phyloP scores from a whole-genome alignment of 306 rosid species.

The Chamaecrista fasciculata region DNA sequence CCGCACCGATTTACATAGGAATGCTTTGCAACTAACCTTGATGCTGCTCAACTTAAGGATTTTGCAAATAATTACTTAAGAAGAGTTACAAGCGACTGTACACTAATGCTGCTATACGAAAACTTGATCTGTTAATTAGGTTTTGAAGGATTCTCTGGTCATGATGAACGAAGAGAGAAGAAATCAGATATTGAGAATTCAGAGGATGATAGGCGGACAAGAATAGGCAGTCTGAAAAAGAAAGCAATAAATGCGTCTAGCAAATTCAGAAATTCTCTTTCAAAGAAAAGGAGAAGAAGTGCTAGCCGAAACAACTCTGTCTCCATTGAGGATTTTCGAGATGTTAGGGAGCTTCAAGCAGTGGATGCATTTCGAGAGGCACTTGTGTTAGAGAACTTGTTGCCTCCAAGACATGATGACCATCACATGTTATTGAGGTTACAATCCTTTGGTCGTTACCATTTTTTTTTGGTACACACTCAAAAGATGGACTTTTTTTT shows the following conservation, averaged over 20 bases:
- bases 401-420: constrained; percentile 54
- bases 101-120: neutral
- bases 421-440: constrained; percentile 63
- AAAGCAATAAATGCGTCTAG: constrained; percentile 61
- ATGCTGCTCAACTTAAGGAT: neutral
- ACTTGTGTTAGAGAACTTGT: constrained; percentile 50
- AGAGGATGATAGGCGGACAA: constrained; percentile 57
- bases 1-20: neutral
- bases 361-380: constrained; percentile 54
- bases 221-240: constrained; percentile 53
- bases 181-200: constrained; percentile 55
- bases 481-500: neutral
- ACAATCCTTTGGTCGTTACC: neutral
- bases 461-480: neutral
- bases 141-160: constrained; percentile 52
- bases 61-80: neutral
- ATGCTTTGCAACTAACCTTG: neutral
- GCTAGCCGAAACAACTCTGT: constrained; percentile 21
- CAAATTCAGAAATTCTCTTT: constrained; percentile 54
- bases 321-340: constrained; percentile 62
- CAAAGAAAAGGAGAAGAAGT: constrained; percentile 42
- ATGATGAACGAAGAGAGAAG: constrained; percentile 47
- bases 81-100: neutral
- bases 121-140: constrained; percentile 36
- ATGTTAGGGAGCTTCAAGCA: constrained; percentile 49